Conservation (phyloP, 257 asterid species). For the Salvia miltiorrhiza region DNA sequence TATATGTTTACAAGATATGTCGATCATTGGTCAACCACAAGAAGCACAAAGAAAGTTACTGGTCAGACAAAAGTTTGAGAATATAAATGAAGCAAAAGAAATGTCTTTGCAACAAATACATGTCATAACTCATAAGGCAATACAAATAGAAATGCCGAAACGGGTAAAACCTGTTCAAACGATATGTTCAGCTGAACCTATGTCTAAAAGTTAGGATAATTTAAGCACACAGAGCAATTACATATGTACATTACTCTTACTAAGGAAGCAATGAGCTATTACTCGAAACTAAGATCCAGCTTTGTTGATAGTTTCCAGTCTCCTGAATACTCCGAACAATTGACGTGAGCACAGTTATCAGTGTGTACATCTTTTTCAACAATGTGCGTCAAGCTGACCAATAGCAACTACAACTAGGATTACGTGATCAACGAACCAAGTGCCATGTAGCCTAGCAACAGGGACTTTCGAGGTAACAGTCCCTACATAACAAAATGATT, state of each 20-base stretch:
- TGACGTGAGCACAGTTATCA: not conserved
- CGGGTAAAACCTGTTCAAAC: conserved; percentile 2
- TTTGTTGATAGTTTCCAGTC: not conserved
- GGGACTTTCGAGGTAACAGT: not conserved
- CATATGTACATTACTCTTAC: conserved; percentile 29
- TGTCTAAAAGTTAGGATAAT: conserved; percentile 8
- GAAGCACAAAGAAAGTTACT: not conserved
- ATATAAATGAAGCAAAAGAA: not conserved
- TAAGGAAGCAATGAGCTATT: conserved; percentile 12
- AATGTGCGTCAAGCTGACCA: conserved; percentile 3
- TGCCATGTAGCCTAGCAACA: not conserved
- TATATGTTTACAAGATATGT: not conserved
- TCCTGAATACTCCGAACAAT: not conserved
- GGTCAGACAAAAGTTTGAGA: not conserved
- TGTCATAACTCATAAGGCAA: not conserved
- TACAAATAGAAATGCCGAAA: not conserved
- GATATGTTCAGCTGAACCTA: conserved; percentile 3
- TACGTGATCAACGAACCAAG: not conserved
- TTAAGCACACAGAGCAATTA: conserved; percentile 18
- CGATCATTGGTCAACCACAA: not conserved
- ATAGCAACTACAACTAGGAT: not conserved
- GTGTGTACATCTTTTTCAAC: not conserved
- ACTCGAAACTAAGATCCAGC: conserved; percentile 10
- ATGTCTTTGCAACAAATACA: not conserved
- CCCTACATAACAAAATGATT: conserved; percentile 11